Base-by-base conservation (phyloP, 164 flowering plant species). In the Vitis amurensis region DNA sequence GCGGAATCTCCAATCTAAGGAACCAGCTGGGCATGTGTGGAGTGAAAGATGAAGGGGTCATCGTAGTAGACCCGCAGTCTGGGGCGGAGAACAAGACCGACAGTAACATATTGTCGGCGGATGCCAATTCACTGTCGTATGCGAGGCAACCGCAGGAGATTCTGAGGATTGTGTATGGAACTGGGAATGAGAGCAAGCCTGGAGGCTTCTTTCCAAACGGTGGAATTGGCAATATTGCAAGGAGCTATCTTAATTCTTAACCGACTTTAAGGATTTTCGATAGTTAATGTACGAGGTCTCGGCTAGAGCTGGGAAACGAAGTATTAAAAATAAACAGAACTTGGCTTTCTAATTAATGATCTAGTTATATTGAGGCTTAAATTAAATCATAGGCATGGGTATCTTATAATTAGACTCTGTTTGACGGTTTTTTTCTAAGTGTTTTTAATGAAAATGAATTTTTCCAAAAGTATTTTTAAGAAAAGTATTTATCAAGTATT, bases 171-270 rank as follows among this genome's bases (percentile, higher is more conserved):
- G 77, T 89, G 3, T 91, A 91, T 47, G 79, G 78, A 3, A 80
- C 83, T 2, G 87, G 89, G 9, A 50, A 73, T 27, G 89, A 85
- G 72, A 65, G 59, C 30, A 9, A 31, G 9, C 86, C 91, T 0
- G 90, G 89, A 6, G 88, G 89, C 2, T 86, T 87, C 59, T 78
- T 30, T 59, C 91, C 88, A 0, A 2, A 27, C 8, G 91, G 92
- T 9, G 92, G 71, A 0, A 77, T 74, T 68, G 95, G 92, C 1
- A 69, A 23, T 30, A 85, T 90, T 44, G 92, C 90, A 0, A 66
- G 66, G 59, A 16, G 12, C 4, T 74, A 59, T 58, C 82, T 86
- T 48, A 70, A 23, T 23, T 23, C 27, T 23, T 23, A 23, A 23
- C 27, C 1, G 27, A 1, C 1, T 23, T 23, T 23, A 11, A 29